A percentile compares a stretch with the other conserved stretches of the same genome.
phyloP scores from a whole-genome alignment of 371 early-diverging fungal genomes.

The Saksenaea oblongispora region DNA sequence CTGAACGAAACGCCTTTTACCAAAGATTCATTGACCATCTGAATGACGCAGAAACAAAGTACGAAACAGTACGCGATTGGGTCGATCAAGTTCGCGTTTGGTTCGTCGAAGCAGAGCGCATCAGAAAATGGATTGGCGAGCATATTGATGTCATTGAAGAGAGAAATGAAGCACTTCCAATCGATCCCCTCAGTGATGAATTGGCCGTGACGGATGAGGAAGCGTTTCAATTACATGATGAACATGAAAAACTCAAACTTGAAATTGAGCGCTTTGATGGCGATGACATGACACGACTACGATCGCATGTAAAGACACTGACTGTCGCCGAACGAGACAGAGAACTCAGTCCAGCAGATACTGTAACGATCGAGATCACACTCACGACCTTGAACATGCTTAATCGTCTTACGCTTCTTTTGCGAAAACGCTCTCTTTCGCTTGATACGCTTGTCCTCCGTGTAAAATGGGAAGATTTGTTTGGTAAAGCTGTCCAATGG shows the following conservation, averaged over 20 bases:
- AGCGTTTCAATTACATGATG: conserved; percentile 22
- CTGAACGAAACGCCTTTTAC: conserved; percentile 1
- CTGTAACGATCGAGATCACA: conserved; percentile 52
- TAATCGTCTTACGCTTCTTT: conserved; percentile 20
- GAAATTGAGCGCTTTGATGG: conserved; percentile 51
- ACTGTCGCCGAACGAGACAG: conserved; percentile 22
- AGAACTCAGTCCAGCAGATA: conserved; percentile 47
- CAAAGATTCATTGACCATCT: conserved; percentile 19
- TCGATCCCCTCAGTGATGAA: conserved; percentile 36
- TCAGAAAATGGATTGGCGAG: conserved; percentile 49
- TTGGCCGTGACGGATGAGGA: conserved; percentile 16
- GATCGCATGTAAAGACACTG: conserved; percentile 42
- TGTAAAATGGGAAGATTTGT: conserved; percentile 35
- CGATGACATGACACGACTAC: conserved; percentile 54
- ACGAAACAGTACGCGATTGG: conserved; percentile 42
- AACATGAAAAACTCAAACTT: conserved; percentile 41
- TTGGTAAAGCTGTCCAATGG: conserved; percentile 20
- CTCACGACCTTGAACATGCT: conserved; percentile 37
- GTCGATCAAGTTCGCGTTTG: conserved; percentile 57
- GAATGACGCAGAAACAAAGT: conserved; percentile 26
- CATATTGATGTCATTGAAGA: conserved; percentile 38
- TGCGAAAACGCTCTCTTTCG: conserved; percentile 17
- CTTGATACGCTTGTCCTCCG: conserved; percentile 24
- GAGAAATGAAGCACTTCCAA: conserved; percentile 14
- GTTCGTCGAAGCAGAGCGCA: conserved; percentile 55